Conservation (phyloP, 768 basidiomycete species). For the Russula sp. region DNA sequence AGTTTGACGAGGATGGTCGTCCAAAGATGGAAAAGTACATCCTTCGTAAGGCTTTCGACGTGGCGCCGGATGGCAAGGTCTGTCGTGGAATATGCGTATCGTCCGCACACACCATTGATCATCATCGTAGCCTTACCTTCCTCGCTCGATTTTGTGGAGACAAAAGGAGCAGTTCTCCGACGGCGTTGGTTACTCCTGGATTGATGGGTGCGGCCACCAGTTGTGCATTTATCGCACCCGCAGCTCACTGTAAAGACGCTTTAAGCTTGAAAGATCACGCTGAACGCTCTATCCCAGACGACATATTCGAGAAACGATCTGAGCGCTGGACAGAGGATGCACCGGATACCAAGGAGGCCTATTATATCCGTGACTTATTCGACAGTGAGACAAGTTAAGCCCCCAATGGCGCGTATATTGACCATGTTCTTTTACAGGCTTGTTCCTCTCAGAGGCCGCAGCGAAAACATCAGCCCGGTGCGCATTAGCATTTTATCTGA, state of each 20-base stretch:
- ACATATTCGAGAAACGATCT: conserved; percentile 60
- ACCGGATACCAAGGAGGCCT: conserved; percentile 96
- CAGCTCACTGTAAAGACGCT: neutral
- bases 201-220: conserved; percentile 61
- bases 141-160: conserved; percentile 90
- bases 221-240: neutral
- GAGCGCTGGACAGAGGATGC: conserved; percentile 73
- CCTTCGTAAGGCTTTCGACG: conserved; percentile 92
- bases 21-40: conserved; percentile 99
- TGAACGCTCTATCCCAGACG: conserved; percentile 67
- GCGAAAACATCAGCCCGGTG: conserved; percentile 88
- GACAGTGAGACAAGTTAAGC: conserved; percentile 45
- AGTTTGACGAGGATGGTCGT: conserved; percentile 74
- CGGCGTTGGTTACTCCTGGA: conserved; percentile 98
- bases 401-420: neutral
- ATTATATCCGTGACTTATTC: conserved; percentile 87
- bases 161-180: conserved; percentile 99
- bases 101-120: neutral
- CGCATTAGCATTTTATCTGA: conserved; percentile 25
- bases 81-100: neutral
- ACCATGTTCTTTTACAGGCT: conserved; percentile 33
- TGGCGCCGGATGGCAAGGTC: conserved; percentile 69
- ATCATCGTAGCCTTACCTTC: conserved; percentile 65
- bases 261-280: conserved; percentile 90
- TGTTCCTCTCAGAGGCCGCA: conserved; percentile 82